Evolutionary conservation across 495 filamentous ascomycete species (phyloP).

Genomic region (Daldinia decipiens): DNA sequence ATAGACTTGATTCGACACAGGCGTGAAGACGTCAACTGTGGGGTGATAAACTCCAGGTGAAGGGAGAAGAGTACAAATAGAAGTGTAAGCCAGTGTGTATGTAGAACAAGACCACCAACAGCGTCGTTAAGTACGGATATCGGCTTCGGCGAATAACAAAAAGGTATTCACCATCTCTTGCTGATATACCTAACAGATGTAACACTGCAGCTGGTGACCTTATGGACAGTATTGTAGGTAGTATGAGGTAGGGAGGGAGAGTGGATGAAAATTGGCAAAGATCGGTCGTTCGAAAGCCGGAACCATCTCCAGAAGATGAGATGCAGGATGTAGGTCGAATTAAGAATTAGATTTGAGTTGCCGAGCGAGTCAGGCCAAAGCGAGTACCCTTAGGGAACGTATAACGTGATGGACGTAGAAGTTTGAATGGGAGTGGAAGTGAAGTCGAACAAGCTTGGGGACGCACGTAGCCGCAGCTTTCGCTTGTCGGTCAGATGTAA

Average conservation of each 20-base stretch:
- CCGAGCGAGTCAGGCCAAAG: constrained; percentile 3
- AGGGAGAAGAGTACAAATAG: background rate
- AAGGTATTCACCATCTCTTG: background rate
- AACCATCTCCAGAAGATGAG: background rate
- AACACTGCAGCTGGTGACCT: background rate
- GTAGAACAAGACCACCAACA: background rate
- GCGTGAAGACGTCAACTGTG: background rate
- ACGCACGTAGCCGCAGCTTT: constrained; percentile 38
- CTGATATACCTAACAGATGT: background rate
- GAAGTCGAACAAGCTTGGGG: constrained; percentile 20
- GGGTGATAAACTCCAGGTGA: background rate
- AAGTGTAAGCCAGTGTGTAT: constrained; percentile 3
- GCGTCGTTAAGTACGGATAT: background rate
- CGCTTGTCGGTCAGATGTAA: constrained; percentile 31
- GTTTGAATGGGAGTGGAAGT: constrained; percentile 9
- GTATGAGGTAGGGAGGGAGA: background rate
- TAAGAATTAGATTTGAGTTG: constrained; percentile 24
- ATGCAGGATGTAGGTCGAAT: constrained; percentile 17
- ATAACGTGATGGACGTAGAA: constrained; percentile 15
- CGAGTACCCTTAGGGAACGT: constrained; percentile 10
- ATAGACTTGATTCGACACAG: background rate
- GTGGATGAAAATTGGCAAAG: background rate
- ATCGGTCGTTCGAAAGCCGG: background rate
- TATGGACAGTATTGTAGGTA: background rate
- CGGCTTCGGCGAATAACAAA: background rate